These are phyloP conservation scores for Tuber umbilicatum DNA, from an alignment of 495 filamentous ascomycete genomes.

Conservation along the genomic window DNA sequence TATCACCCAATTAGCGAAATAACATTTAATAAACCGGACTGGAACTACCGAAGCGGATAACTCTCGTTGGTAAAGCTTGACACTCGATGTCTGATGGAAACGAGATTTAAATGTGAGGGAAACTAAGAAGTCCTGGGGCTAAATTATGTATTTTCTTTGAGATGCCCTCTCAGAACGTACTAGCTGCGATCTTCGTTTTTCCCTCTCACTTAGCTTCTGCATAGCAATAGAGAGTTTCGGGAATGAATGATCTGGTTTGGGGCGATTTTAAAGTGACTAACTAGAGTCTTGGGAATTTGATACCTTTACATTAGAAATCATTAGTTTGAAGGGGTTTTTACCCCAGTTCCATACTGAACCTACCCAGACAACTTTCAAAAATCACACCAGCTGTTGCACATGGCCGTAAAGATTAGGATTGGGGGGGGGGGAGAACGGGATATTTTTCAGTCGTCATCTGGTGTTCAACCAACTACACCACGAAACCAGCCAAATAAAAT, in stretches of 20 bases:
- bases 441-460: too few species aligned
- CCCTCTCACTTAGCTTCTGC: background rate
- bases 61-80: background rate
- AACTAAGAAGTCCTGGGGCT: background rate
- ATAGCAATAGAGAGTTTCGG: background rate
- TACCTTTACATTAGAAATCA: too few species aligned
- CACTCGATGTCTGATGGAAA: background rate
- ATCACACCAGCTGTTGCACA: too few species aligned
- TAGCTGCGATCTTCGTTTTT: background rate
- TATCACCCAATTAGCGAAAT: conserved; percentile 44
- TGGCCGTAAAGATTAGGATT: too few species aligned
- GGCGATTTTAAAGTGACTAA: too few species aligned
- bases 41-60: background rate
- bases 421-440: too few species aligned
- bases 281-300: too few species aligned
- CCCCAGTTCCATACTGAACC: too few species aligned
- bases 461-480: too few species aligned
- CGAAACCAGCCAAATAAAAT: too few species aligned
- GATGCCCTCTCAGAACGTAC: background rate
- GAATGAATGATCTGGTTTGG: background rate
- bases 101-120: background rate
- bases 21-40: conserved; percentile 36
- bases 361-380: too few species aligned
- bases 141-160: background rate
- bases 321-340: too few species aligned